phyloP scores from a whole-genome alignment of 1,284 basidiomycete genomes.

The Ceratobasidium papillatum region DNA sequence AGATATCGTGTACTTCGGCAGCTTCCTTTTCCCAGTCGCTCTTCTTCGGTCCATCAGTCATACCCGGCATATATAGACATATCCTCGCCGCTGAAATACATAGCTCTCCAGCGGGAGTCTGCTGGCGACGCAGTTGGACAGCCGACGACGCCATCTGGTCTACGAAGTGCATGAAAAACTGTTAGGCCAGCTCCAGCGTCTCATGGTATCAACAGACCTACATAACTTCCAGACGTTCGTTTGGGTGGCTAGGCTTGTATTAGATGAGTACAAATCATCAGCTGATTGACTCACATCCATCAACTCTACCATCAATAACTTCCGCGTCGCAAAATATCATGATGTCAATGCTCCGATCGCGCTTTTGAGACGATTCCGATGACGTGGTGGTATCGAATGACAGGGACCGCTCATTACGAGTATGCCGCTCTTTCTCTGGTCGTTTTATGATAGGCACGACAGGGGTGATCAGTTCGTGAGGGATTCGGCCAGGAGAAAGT shows the following conservation, averaged over 20 bases:
- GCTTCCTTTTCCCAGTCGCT: not conserved
- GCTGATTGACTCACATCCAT: not conserved
- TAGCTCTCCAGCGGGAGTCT: not conserved
- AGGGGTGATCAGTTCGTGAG: not conserved
- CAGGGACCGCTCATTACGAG: not conserved
- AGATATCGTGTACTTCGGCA: not conserved
- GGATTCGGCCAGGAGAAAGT: too few relatives aligned
- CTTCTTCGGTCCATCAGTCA: not conserved
- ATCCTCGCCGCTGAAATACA: not conserved
- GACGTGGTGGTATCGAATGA: not conserved
- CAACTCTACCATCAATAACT: not conserved
- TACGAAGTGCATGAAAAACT: not conserved
- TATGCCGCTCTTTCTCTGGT: not conserved
- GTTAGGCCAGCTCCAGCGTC: not conserved
- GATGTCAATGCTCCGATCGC: not conserved
- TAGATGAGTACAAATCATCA: not conserved
- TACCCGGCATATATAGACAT: constrained; percentile 2
- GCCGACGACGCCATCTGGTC: not conserved
- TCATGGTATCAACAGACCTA: not conserved
- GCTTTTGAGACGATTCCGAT: not conserved
- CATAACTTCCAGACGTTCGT: not conserved
- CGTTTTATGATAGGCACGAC: not conserved
- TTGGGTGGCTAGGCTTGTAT: not conserved
- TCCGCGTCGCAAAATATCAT: not conserved
- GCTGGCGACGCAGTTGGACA: not conserved